Evolutionary conservation across 441 rosid genomes (phyloP), one percentile per base, ranked within the genome.

Genomic region (Populus hybrid): DNA sequence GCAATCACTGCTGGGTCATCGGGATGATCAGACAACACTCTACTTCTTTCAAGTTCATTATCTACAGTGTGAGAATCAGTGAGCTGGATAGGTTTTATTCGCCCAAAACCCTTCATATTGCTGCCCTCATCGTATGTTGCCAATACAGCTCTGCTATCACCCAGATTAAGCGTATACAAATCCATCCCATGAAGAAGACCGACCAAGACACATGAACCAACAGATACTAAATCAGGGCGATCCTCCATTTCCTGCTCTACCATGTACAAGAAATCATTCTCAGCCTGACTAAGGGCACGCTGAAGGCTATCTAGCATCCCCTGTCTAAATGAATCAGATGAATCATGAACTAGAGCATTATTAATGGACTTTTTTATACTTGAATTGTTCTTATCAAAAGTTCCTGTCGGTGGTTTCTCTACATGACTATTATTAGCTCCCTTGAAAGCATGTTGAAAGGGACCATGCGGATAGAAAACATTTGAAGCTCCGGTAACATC

Each of bases 171-270:
- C 2, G 91, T 78, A 73, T 91, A 94, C 75, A 95, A 83, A 87
- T 92, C 89, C 24, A 88, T 82, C 70, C 95, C 94, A 42, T 90
- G 88, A 69, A 94, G 94, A 70, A 95, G 91, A 81, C 87, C 88
- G 76, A 94, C 91, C 83, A 95, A 74, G 74, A 94, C 97, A 76
- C 99, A 95, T 59, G 95, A 92, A 50, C 99, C 99, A 19, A 95
- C 89, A 1, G 98, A 95, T 67, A 94, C 99, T 71, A 95, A 78
- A 78, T 95, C 99, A 72, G 97, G 98, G 30, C 98, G 94, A 11
- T 92, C 95, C 70, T 92, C 97, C 98, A 92, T 94, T 85, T 94
- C 98, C 86, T 89, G 97, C 86, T 95, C 99, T 71, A 95, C 97
- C 99, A 92, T 94, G 85, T 77, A 80, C 35, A 95, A 76, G 86